Base-by-base conservation (phyloP, 441 rosid genomes). In the Hura crepitans region DNA sequence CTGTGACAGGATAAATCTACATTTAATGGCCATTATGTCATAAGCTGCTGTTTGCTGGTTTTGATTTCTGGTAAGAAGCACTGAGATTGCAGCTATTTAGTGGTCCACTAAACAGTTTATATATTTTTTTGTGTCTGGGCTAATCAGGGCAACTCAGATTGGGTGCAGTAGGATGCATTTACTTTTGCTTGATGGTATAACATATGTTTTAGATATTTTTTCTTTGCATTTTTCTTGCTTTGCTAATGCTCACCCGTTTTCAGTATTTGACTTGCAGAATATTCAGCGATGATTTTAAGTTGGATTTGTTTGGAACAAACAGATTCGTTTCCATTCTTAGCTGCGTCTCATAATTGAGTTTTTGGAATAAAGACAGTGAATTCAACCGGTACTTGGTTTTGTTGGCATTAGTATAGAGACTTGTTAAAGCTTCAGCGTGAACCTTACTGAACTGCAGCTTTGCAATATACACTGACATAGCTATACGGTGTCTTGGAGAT, bases 1-100 rank as follows among this genome's bases (percentile, higher is more conserved):
- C 82, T 69, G 75, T 69, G 46, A 45, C 78, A 12, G 83, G 82
- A 61, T 82, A 82, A 74, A 75, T 70, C 66, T 42, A 20, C 57
- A 60, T 58, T 53, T 35, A 65, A 60, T 72, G 47, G 51, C 53
- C 35, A 70, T 37, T 63, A 46, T 35, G 68, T 55, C 51, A 55
- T 45, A 30, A 42, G 74, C 54, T 20, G 30, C 70, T 45, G 68
- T 67, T 69, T 68, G 43, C 61, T 58, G 63, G 57, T 53, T 25
- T 63, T 8, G 49, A 72, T 75, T 53, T 77, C 74, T 75, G 84
- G 85, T 83, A 77, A 72, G 75, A 39, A 13, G 9, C 70, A 13
- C 22, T 53, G 51, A 50, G 60, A 37, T 20, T 76, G 68, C 61
- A 70, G 66, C 55, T 18, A 10, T 54, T n/a, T 56, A 47, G 9